Base-by-base conservation (phyloP, 2,329 filamentous ascomycete genomes). In the Pseudocercospora eumusae region DNA sequence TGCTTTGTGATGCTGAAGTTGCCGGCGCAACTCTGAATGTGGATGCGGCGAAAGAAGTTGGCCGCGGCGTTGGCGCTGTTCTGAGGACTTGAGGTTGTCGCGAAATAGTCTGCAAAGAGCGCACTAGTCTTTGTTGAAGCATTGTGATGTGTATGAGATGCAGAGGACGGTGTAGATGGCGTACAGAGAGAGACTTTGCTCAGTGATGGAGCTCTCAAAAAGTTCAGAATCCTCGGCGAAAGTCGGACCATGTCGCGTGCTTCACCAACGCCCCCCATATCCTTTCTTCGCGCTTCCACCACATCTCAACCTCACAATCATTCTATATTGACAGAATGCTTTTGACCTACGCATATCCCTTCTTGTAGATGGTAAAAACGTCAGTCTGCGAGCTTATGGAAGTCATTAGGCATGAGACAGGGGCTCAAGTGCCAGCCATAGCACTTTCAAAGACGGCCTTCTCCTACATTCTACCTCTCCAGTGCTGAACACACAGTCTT, bases 111-210 rank as follows among this genome's bases (percentile, higher is more conserved):
- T 76, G 65, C 77, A 81, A 59, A 68, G 81, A 80, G 64, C 82
- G 76, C 66, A 83, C 71, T 63, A 83, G 67, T 65, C 79, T 77
- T 75, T 80, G 79, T 75, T 82, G 81, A 64, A 84, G 77, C 79
- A 84, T 81, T 61, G 25, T 67, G 59, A 47, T 59, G 9, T 59
- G 31, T 47, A 56, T 61, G 36, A 47, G 28, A 50, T 45, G 47
- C 33, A 45, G 56, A 55, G 66, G 56, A 20, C 47, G 50, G 18
- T 27, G 54, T 57, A 15, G n/a, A 15, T 47, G 47, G 15, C 21
- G 25, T 25, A 10, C 8, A 21, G 25, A 20, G 52, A 25, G 52
- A n/a, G 20, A 18, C 23, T 25, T 6, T 20, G 18, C 31, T 54
- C 7, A 4, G n/a, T 21, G 28, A 11, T 36, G n/a, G 15, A 54